These are phyloP conservation scores for Colletotrichum neosansevieriae DNA, from an alignment of 2,329 filamentous ascomycete genomes.

Conservation along the genomic window DNA sequence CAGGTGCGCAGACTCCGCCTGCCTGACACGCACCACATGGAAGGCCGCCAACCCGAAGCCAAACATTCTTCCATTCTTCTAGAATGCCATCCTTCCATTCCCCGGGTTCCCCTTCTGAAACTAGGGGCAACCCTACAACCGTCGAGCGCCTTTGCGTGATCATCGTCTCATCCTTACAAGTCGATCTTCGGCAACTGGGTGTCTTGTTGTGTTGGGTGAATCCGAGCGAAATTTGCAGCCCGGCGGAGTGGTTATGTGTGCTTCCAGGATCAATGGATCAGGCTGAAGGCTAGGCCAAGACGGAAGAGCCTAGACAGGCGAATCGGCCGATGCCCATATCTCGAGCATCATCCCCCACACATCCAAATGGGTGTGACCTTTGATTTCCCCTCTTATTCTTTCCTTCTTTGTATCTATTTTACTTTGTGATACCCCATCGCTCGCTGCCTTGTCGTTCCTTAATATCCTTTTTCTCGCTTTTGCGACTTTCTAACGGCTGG, in stretches of 20 bases:
- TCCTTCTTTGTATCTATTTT: slow-evolving; percentile 14
- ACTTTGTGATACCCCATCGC: slow-evolving; percentile 11
- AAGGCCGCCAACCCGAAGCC: not conserved
- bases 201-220: not conserved
- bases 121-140: not conserved
- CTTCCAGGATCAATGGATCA: not conserved
- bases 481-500: slow-evolving; percentile 20
- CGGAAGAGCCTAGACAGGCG: not conserved
- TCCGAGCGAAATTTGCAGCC: not conserved
- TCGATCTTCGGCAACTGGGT: slow-evolving; percentile 17
- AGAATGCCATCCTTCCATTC: slow-evolving; percentile 17
- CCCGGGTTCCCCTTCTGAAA: slow-evolving; percentile 11
- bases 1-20: slow-evolving; percentile 14
- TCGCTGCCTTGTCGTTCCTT: not conserved
- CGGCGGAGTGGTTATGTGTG: not conserved
- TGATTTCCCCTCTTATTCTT: slow-evolving; percentile 3
- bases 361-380: not conserved
- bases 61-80: slow-evolving; percentile 11
- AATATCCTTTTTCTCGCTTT: not conserved
- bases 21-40: slow-evolving; percentile 20
- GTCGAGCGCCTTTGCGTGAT: slow-evolving; percentile 19
- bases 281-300: not conserved
- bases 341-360: slow-evolving; percentile 23
- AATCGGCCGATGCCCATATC: slow-evolving; percentile 17
- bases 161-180: slow-evolving; percentile 31